Evolutionary conservation across 345 rosid genomes (phyloP).

Genomic region (Eucalyptus albens): DNA sequence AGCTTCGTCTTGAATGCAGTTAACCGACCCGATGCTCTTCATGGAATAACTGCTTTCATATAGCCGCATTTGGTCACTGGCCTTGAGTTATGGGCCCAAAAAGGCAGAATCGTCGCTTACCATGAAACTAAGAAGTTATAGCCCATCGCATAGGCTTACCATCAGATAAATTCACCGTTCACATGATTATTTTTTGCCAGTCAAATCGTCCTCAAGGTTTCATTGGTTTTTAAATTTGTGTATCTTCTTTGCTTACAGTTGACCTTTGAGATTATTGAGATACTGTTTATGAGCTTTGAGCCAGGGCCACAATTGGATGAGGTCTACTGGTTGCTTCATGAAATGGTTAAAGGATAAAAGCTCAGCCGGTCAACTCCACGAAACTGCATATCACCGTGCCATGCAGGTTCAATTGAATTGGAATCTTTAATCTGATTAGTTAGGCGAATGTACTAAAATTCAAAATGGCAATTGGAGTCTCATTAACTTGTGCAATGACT

Average conservation of each 20-base stretch:
- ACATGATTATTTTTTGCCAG: neutral
- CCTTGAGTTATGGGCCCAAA: constrained; percentile 17
- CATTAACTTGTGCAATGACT: neutral
- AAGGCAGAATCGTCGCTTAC: constrained; percentile 1
- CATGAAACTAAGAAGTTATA: constrained; percentile 6
- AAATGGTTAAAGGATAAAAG: constrained; percentile 10
- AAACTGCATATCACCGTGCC: constrained; percentile 12
- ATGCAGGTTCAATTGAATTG: constrained; percentile 4
- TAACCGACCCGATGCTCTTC: constrained; percentile 13
- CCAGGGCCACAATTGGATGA: constrained; percentile 10
- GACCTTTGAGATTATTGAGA: constrained; percentile 19
- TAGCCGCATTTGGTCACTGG: constrained; percentile 9
- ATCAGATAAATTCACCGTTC: neutral
- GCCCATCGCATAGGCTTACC: too few relatives aligned
- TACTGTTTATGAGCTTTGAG: constrained; percentile 17
- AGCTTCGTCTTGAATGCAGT: constrained; percentile 1
- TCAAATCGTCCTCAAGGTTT: neutral
- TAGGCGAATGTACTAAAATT: neutral
- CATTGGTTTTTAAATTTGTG: neutral
- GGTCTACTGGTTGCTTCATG: neutral
- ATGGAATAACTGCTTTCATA: constrained; percentile 1
- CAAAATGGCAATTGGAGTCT: neutral
- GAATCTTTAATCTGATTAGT: neutral
- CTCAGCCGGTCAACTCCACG: constrained; percentile 22
- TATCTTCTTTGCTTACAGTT: neutral